Evolutionary conservation across 2,329 filamentous ascomycete species (phyloP), one percentile per base, ranked within the genome.

Genomic region (Sporothrix mexicana): DNA sequence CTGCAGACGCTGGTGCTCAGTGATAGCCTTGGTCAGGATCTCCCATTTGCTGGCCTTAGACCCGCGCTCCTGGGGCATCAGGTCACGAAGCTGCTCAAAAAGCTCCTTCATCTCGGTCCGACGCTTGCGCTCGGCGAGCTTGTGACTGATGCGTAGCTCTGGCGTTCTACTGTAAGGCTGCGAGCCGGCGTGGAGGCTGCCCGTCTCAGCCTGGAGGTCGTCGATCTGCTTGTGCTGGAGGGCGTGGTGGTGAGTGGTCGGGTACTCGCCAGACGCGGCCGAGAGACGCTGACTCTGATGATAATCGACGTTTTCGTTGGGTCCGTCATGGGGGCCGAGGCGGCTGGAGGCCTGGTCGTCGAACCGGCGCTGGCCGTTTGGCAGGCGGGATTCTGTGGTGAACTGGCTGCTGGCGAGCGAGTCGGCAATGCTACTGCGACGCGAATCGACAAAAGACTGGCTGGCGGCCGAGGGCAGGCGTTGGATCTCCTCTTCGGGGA

Each of bases 1-100:
- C 41, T 78, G 78, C 73, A 88, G 87, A 62, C 86, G 84, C 76
- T 88, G 85, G 76, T 91, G 88, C 76, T 91, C 88, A 25, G 86
- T 83, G 73, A 91, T 91, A 20, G 89, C 89, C 85, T 95, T 95
- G 2, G 92, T 94, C 17, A 97, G 80, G 67, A 95, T 94, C 77
- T 97, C 93, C 93, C 93, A 97, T 77, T 97, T 97, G 76, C 92
- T 95, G 0, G 93, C 93, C 80, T 96, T 97, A 30, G 91, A 92
- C 1, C 93, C 93, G 17, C 93, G 89, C 77, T 93, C 93, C 77
- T 94, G 92, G 1, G 93, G 93, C 83, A 95, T 91, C 51, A 94
- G 85, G 76, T 92, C 91, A 76, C 93, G 89, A 9, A 96, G 83
- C 77, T 93, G 91, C 76, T 96, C 93, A 78, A 96, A 96, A 0